Conservation (phyloP, 192 early-diverging fungal genomes). For the Mortierella hygrophila region DNA sequence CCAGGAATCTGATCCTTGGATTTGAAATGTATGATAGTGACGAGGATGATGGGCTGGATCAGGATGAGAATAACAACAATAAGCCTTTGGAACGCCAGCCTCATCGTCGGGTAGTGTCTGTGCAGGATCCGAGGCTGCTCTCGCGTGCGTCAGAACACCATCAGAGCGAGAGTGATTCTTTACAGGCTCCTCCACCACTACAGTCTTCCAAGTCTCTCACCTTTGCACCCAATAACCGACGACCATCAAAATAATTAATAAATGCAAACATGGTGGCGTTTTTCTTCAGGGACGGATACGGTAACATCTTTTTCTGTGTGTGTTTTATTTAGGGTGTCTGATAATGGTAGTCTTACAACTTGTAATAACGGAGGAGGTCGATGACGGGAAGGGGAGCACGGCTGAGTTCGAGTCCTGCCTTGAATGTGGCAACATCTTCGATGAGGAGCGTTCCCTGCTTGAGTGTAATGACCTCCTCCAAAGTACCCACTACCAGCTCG, state of each 20-base stretch:
- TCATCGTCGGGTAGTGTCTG: not conserved
- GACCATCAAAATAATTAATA: slow-evolving; percentile 19
- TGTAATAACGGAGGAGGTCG: slow-evolving; percentile 22
- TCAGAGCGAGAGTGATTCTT: not conserved
- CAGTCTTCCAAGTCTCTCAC: slow-evolving; percentile 28
- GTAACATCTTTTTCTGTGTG: not conserved
- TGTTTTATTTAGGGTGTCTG: not conserved
- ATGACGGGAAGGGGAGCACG: slow-evolving; percentile 55
- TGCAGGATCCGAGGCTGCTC: slow-evolving; percentile 17
- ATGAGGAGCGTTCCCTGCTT: slow-evolving; percentile 53
- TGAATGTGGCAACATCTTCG: slow-evolving; percentile 60
- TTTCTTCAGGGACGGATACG: not conserved
- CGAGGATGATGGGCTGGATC: slow-evolving; percentile 23
- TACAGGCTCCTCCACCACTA: slow-evolving; percentile 4
- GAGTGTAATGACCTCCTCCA: slow-evolving; percentile 40
- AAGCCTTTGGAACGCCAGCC: not conserved
- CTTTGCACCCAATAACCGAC: slow-evolving; percentile 17
- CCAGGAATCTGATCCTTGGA: slow-evolving; percentile 37
- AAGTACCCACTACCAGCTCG: no score
- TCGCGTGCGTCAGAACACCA: not conserved
- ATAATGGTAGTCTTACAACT: not conserved
- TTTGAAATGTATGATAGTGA: slow-evolving; percentile 56
- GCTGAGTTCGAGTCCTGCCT: slow-evolving; percentile 56
- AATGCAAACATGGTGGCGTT: not conserved
- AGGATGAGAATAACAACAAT: slow-evolving; percentile 5